A percentile compares a stretch with the other conserved stretches of the same genome.
Conservation (phyloP, 2,329 filamentous ascomycete genomes). For the Scedosporium aurantiacum region DNA sequence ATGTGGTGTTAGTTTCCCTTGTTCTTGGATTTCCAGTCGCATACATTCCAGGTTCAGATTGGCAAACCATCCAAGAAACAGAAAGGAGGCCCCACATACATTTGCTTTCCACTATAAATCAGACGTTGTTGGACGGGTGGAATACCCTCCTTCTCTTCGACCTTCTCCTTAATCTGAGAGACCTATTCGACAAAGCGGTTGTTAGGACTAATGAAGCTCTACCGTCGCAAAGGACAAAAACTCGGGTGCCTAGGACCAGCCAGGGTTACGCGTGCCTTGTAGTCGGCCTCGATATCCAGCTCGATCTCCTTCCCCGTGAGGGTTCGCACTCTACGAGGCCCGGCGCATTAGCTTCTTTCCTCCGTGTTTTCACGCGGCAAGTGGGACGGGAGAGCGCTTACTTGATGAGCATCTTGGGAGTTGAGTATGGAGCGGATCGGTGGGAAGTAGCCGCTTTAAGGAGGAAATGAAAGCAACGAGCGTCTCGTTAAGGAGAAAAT, state of each 20-base stretch:
- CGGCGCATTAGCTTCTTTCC: not conserved
- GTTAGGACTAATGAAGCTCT: not conserved
- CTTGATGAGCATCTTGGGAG: conserved; percentile 38
- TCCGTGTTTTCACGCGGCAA: not conserved
- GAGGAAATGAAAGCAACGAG: not conserved
- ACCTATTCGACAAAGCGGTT: conserved; percentile 44
- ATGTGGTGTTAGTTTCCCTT: not conserved
- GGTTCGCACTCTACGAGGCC: conserved; percentile 70
- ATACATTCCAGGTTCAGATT: not conserved
- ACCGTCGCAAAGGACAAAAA: not conserved
- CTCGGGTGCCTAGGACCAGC: not conserved
- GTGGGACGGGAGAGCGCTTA: conserved; percentile 14
- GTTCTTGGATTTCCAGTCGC: not conserved
- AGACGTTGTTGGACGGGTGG: conserved; percentile 92
- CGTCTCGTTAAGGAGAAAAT: not conserved
- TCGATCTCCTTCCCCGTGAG: conserved; percentile 98
- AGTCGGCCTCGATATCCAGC: conserved; percentile 87
- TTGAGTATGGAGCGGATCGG: not conserved
- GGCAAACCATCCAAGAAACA: not conserved
- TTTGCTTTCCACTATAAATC: conserved; percentile 96
- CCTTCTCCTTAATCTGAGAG: conserved; percentile 93
- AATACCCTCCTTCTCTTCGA: conserved; percentile 98
- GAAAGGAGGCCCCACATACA: conserved; percentile 45
- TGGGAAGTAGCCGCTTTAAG: not conserved
- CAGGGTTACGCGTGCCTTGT: conserved; percentile 59